Percentiles rank a stretch among this genome's conserved stretches.
These are phyloP conservation scores for Calendula officinalis DNA, from an alignment of 129 eudicot genomes.

Conservation along the genomic window DNA sequence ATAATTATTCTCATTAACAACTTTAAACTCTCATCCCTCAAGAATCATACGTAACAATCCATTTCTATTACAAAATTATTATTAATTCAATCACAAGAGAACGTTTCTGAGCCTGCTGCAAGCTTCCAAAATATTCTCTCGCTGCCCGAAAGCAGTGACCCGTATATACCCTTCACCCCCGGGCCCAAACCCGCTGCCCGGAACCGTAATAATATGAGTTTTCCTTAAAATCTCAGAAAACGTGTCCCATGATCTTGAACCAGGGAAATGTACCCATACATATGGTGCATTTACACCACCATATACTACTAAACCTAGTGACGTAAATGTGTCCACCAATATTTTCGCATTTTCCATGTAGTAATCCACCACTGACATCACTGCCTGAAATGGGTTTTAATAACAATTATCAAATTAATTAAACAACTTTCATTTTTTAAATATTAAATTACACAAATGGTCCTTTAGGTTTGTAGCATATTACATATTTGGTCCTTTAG, in stretches of 20 bases:
- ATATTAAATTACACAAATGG: neutral
- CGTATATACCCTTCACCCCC: slow-evolving; percentile 81
- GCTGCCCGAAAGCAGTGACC: slow-evolving; percentile 74
- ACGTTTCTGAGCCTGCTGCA: slow-evolving; percentile 47
- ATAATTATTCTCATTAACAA: neutral
- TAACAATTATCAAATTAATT: neutral
- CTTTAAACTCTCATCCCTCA: neutral
- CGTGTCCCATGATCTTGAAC: slow-evolving; percentile 77
- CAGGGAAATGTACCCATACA: slow-evolving; percentile 96
- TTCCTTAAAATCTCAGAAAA: slow-evolving; percentile 70
- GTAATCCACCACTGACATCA: slow-evolving; percentile 57
- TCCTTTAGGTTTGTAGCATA: no score
- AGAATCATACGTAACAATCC: neutral
- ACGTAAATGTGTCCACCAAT: slow-evolving; percentile 55
- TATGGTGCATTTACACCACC: slow-evolving; percentile 95
- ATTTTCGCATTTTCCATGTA: slow-evolving; percentile 85
- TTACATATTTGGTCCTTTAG: no score
- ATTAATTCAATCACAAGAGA: neutral
- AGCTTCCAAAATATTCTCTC: slow-evolving; percentile 71
- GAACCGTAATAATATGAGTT: slow-evolving; percentile 75
- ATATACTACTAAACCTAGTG: slow-evolving; percentile 63
- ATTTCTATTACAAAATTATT: slow-evolving; percentile 4
- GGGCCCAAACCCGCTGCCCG: slow-evolving; percentile 92
- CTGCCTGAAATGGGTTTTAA: slow-evolving; percentile 47
- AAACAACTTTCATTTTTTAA: no score